Evolutionary conservation across 2,329 filamentous ascomycete genomes (phyloP).

Genomic region (Scleromitrula shiraiana): DNA sequence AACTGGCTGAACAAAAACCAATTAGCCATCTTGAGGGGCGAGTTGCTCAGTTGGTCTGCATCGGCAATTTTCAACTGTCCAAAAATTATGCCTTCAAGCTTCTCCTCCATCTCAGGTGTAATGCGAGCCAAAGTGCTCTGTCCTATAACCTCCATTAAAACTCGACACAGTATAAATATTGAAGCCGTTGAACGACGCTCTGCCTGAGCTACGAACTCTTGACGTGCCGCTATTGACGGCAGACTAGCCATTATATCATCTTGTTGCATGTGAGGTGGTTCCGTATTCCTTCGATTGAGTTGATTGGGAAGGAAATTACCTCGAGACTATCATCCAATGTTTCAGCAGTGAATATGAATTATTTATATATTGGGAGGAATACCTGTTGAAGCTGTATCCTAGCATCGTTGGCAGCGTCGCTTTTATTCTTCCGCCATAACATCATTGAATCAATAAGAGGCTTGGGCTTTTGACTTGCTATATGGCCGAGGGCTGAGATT

Average conservation of each 20-base stretch:
- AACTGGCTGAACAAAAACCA: slow-evolving; percentile 93
- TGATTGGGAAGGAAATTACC: slow-evolving; percentile 20
- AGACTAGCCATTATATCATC: slow-evolving; percentile 13
- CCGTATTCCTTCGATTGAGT: slow-evolving; percentile 64
- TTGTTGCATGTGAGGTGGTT: slow-evolving; percentile 39
- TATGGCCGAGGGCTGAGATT: slow-evolving; percentile 86
- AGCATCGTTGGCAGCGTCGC: slow-evolving; percentile 72
- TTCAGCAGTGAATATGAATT: slow-evolving; percentile 4
- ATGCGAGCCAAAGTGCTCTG: slow-evolving; percentile 79
- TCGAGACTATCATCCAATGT: slow-evolving; percentile 16
- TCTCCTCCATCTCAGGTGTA: slow-evolving; percentile 85
- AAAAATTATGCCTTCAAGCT: slow-evolving; percentile 92
- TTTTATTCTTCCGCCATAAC: slow-evolving; percentile 95
- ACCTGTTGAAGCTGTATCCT: slow-evolving; percentile 48
- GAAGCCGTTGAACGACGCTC: slow-evolving; percentile 90
- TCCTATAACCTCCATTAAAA: slow-evolving; percentile 86
- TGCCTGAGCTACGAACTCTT: slow-evolving; percentile 68
- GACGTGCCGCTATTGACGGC: slow-evolving; percentile 37
- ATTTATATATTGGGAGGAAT: not conserved
- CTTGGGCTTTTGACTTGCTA: slow-evolving; percentile 89
- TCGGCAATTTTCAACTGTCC: slow-evolving; percentile 88
- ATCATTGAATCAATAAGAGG: slow-evolving; percentile 95
- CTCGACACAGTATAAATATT: slow-evolving; percentile 90
- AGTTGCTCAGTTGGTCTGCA: slow-evolving; percentile 68
- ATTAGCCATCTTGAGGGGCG: slow-evolving; percentile 81